These are phyloP conservation scores for Dipodascus albidus DNA, from an alignment of 805 yeast species.

Conservation along the genomic window DNA sequence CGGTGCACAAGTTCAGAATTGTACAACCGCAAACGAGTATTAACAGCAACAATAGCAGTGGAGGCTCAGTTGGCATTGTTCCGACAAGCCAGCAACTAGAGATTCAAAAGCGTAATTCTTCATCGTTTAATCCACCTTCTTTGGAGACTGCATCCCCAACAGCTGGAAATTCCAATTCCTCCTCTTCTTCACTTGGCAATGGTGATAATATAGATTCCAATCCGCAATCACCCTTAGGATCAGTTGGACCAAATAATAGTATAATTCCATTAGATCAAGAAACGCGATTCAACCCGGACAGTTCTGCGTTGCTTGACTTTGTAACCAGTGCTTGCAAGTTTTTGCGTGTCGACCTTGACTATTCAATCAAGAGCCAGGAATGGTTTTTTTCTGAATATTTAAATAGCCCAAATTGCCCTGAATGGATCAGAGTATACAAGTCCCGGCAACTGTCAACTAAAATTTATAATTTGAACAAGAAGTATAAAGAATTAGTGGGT, in stretches of 20 bases:
- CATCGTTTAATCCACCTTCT: neutral
- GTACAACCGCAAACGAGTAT: neutral
- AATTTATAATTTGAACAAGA: neutral
- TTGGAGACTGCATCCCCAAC: neutral
- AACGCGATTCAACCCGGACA: neutral
- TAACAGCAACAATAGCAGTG: neutral
- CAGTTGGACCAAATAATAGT: neutral
- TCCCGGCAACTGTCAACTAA: neutral
- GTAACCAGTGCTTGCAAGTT: neutral
- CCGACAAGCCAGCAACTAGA: no score
- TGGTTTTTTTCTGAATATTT: neutral
- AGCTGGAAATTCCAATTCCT: no score
- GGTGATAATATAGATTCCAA: no score
- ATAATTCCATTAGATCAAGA: neutral
- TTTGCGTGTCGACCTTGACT: neutral
- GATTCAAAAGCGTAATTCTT: no score
- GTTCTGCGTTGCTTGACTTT: neutral
- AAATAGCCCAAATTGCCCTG: neutral
- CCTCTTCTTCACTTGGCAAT: no score
- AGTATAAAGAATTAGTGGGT: neutral
- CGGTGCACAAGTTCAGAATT: neutral
- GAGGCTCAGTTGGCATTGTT: neutral
- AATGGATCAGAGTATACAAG: neutral
- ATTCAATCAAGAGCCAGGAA: neutral
- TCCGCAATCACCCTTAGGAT: neutral